Evolutionary conservation across 2,329 filamentous ascomycete genomes (phyloP), one percentile per base, ranked within the genome.

Genomic region (Teratosphaeria epicoccoides): DNA sequence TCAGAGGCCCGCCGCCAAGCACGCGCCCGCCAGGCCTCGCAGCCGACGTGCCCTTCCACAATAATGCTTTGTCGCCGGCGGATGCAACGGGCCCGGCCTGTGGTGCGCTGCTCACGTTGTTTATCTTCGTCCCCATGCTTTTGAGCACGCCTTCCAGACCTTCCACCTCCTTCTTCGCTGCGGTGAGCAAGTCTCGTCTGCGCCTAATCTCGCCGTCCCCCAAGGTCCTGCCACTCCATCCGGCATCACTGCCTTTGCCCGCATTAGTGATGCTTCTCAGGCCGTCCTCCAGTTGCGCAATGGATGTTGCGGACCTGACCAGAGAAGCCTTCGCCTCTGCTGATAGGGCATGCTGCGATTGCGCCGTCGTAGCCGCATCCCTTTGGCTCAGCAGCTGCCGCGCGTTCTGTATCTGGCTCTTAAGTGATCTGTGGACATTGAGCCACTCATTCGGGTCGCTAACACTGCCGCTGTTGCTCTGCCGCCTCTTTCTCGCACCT

Each of bases 151-250:
- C 82, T 60, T 93, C 87, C 17, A 93, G 71, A 2, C 83, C 84
- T 51, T 91, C 86, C 52, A 82, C 79, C 68, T 93, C 87, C 61
- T 86, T 84, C 60, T 80, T 76, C 6, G 84, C 84, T 11, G 82
- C 77, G 1, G 79, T 78, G 3, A 93, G 69, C 56, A 91, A 71
- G 66, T 93, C 87, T 52, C 80, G 75, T 47, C 88, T 73, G 6
- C 88, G 73, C 44, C 86, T 74, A 28, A 90, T 70, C 71, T 93
- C 87, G 14, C 87, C 87, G 2, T 87, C 84, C 3, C 86, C 86
- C 1, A 91, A 64, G 55, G 66, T 70, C 52, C 59, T 63, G 4
- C 65, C 62, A 55, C 68, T 70, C 61, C 62, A 66, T 6, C 61
- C 65, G 4, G 59, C 61, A 22, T 71, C 71, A 47, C 72, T 61